These are phyloP conservation scores for Hypoxylon sp. DNA, from an alignment of 2,329 filamentous ascomycete genomes.

Conservation along the genomic window DNA sequence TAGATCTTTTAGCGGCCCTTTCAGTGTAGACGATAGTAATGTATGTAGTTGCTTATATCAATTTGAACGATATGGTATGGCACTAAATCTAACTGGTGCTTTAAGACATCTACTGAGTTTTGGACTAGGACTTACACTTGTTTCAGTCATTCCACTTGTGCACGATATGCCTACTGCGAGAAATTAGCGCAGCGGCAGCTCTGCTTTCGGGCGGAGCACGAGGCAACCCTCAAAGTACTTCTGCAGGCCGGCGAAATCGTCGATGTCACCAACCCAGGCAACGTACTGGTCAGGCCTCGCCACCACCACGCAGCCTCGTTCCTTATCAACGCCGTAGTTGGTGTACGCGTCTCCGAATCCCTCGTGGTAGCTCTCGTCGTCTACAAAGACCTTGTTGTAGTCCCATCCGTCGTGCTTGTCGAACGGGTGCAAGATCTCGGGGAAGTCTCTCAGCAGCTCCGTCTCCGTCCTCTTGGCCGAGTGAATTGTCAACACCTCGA, in stretches of 20 bases:
- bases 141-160: background rate
- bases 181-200: background rate
- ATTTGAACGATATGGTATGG: background rate
- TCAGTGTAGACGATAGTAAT: background rate
- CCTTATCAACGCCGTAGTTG: slow-evolving; percentile 67
- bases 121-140: background rate
- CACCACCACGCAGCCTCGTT: slow-evolving; percentile 68
- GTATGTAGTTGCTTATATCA: background rate
- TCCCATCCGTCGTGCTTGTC: slow-evolving; percentile 62
- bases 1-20: background rate
- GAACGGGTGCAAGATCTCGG: slow-evolving; percentile 61
- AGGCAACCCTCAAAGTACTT: slow-evolving; percentile 52
- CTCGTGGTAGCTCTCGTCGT: slow-evolving; percentile 67
- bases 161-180: background rate
- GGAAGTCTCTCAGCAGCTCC: slow-evolving; percentile 63
- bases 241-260: slow-evolving; percentile 52
- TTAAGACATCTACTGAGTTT: background rate
- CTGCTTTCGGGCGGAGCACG: slow-evolving; percentile 27
- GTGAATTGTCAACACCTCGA: slow-evolving; percentile 73
- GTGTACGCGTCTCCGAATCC: slow-evolving; percentile 64
- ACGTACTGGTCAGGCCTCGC: slow-evolving; percentile 77
- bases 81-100: background rate
- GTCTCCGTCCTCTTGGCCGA: slow-evolving; percentile 62
- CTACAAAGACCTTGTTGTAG: slow-evolving; percentile 68
- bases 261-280: slow-evolving; percentile 55